phyloP scores from a whole-genome alignment of 2,329 filamentous ascomycete species.

The Cercospora sojina region DNA sequence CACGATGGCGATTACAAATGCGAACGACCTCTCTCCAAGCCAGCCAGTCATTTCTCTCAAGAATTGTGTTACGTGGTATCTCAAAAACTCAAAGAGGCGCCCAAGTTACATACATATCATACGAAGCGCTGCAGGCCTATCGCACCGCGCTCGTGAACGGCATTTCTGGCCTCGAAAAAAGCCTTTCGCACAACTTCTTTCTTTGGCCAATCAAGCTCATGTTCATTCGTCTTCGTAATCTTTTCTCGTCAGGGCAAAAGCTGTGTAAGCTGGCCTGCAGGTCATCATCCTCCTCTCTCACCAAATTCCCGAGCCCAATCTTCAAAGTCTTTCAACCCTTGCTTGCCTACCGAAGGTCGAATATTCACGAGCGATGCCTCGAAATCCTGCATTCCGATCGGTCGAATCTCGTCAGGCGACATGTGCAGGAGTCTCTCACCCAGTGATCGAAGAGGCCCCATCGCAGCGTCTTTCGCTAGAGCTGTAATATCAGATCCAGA shows the following conservation, averaged over 20 bases:
- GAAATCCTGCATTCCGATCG: slow-evolving; percentile 82
- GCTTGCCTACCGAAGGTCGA: slow-evolving; percentile 81
- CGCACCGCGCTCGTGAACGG: slow-evolving; percentile 10
- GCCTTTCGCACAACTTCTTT: neutral
- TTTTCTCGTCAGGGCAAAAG: neutral
- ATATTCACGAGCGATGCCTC: slow-evolving; percentile 79
- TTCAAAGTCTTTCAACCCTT: slow-evolving; percentile 84
- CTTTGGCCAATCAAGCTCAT: neutral
- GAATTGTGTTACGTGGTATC: slow-evolving; percentile 7
- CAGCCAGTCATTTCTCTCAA: neutral
- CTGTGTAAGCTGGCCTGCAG: neutral
- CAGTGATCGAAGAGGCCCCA: slow-evolving; percentile 87
- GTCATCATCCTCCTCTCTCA: slow-evolving; percentile 72
- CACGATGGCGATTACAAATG: neutral
- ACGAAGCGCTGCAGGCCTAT: slow-evolving; percentile 14
- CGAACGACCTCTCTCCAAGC: neutral
- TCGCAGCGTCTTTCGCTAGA: slow-evolving; percentile 93
- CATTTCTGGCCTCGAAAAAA: neutral
- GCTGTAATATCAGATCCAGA: slow-evolving; percentile 96
- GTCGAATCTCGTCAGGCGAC: slow-evolving; percentile 89
- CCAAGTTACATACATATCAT: neutral
- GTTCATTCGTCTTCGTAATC: neutral
- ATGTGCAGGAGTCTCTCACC: slow-evolving; percentile 88
- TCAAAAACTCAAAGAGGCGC: neutral
- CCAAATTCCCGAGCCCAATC: slow-evolving; percentile 94